A percentile compares a stretch with the other conserved stretches of the same genome.
These are phyloP conservation scores for Oenanthe javanica DNA, from an alignment of 140 eudicot species.

Conservation along the genomic window DNA sequence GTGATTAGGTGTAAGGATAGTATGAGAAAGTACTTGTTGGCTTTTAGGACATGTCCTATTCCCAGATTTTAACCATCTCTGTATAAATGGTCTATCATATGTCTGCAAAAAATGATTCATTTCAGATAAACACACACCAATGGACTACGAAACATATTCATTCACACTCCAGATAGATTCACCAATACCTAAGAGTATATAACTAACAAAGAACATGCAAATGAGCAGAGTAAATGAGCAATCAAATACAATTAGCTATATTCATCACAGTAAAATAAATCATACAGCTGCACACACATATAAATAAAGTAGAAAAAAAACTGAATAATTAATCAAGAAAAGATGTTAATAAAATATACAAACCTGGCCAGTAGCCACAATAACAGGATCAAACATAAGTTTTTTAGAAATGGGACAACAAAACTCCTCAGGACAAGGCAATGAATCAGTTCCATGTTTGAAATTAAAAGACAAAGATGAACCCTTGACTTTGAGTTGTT, in stretches of 20 bases:
- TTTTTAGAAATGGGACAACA: slow-evolving; percentile 27
- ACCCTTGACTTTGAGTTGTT: slow-evolving; percentile 3
- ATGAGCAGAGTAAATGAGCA: not conserved
- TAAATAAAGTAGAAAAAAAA: not conserved
- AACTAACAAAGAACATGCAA: not conserved
- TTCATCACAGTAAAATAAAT: not conserved
- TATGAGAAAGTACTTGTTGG: slow-evolving; percentile 34
- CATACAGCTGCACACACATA: not conserved
- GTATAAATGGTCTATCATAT: slow-evolving; percentile 36
- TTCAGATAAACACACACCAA: not conserved
- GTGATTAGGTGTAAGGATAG: slow-evolving; percentile 30
- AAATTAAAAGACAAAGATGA: not conserved
- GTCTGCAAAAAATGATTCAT: slow-evolving; percentile 23
- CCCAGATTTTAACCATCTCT: slow-evolving; percentile 36
- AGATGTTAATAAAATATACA: no score
- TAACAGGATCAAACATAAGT: slow-evolving; percentile 33
- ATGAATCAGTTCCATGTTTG: not conserved
- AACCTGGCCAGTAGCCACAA: slow-evolving; percentile 32
- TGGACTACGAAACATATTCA: not conserved
- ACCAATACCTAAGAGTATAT: not conserved
- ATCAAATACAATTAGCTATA: not conserved
- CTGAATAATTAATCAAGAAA: not conserved
- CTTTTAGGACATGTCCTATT: slow-evolving; percentile 33
- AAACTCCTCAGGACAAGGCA: slow-evolving; percentile 17
- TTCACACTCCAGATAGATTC: not conserved